Evolutionary conservation across 2,329 filamentous ascomycete species (phyloP), one percentile per base, ranked within the genome.

Genomic region (Fusarium sororula): DNA sequence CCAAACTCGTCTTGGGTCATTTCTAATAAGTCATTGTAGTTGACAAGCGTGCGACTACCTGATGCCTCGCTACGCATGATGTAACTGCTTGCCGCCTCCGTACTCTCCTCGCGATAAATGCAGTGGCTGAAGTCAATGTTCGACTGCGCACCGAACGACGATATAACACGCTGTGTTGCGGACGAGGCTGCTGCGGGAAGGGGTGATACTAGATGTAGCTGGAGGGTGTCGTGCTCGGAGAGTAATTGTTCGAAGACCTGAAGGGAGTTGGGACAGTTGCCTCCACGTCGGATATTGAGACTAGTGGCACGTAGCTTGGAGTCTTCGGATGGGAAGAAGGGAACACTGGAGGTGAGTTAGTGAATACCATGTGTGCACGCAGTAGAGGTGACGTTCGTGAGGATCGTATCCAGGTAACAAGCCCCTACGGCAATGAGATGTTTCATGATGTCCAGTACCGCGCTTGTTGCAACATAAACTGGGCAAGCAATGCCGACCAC

Each of bases 251-350:
- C 86, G 32, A 95, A 83, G 14, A 95, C 92, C 79, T 94, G 88
- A 39, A 94, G 87, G 7, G 89, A 89, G 79, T 95, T 95, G 30
- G 90, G 88, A 71, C 91, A 90, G 80, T 95, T 95, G 38, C 93
- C 93, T 59, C 93, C 93, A 32, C 92, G 88, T 37, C 92, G 89
- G 48, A 87, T 86, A 41, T 84, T 82, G 62, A 92, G 80, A 30
- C 79, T 85, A 5, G 88, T 88, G 24, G 93, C 92, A 38, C 92
- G 90, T 45, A 93, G 85, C 81, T 95, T 95, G 54, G 90, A 87
- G 83, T 95, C 93, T 82, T 95, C 92, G 12, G 82, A 81, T 3
- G 92, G 92, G 79, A 90, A 94, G 77, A 89, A 83, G 7, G 91
- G 89, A 39, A 93, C 87, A 70, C 90, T 93, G 79, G 73, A 70